These are phyloP conservation scores for Dactylonectria macrodidyma DNA, from an alignment of 2,329 filamentous ascomycete species.

Conservation along the genomic window DNA sequence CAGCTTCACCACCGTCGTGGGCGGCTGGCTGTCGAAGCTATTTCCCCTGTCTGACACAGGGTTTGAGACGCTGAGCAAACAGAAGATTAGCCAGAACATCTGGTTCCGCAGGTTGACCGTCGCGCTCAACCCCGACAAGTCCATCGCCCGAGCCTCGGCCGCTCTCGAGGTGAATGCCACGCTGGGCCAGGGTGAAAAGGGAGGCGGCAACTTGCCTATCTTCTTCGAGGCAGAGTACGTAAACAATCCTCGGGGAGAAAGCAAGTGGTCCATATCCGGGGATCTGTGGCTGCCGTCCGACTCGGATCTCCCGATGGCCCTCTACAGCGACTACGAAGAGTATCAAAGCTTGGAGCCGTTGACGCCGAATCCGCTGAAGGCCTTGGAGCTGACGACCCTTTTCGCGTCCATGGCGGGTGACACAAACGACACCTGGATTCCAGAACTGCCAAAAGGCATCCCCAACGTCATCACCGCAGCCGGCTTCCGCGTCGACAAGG, in stretches of 20 bases:
- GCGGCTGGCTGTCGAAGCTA: not conserved
- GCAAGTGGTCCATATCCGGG: not conserved
- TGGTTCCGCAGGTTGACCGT: not conserved
- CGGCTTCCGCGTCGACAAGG: not conserved
- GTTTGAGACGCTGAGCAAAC: not conserved
- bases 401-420: not conserved
- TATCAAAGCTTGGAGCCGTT: not conserved
- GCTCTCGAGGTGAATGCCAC: not conserved
- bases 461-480: slow-evolving; percentile 3
- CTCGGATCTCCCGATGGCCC: not conserved
- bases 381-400: not conserved
- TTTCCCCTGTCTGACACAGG: not conserved
- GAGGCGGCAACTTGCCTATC: not conserved
- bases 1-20: not conserved
- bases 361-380: not conserved
- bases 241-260: not conserved
- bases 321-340: not conserved
- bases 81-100: not conserved
- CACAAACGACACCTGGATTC: not conserved
- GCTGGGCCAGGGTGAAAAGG: not conserved
- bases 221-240: not conserved
- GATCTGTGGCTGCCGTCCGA: not conserved
- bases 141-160: not conserved
- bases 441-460: not conserved
- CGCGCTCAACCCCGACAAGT: not conserved